Percentiles rank a stretch among this genome's conserved stretches.
Conservation (phyloP, 2,329 filamentous ascomycete species). For the Neoascochyta sp. region DNA sequence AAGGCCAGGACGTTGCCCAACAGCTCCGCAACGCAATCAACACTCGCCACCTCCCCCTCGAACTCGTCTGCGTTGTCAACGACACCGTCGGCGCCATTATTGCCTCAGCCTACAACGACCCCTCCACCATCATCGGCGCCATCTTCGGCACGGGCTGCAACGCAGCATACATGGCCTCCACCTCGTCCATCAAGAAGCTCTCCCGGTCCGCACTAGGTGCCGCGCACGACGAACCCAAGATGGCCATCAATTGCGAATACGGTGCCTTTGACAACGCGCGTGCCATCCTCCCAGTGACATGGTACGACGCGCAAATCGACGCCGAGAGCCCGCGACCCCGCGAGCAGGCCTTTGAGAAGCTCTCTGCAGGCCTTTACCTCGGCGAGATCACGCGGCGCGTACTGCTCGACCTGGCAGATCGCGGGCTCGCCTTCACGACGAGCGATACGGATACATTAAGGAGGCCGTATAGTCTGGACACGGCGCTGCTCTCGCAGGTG, state of each 20-base stretch:
- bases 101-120: slow-evolving; percentile 83
- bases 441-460: slow-evolving; percentile 73
- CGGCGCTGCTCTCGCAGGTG: slow-evolving; percentile 83
- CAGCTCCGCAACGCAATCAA: slow-evolving; percentile 77
- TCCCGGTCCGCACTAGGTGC: slow-evolving; percentile 4
- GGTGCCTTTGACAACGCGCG: slow-evolving; percentile 95
- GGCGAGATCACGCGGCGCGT: slow-evolving; percentile 46
- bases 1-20: slow-evolving; percentile 85
- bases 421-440: slow-evolving; percentile 69
- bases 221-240: slow-evolving; percentile 36
- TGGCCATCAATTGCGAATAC: slow-evolving; percentile 98
- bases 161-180: slow-evolving; percentile 87
- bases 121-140: slow-evolving; percentile 79
- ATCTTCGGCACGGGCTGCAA: slow-evolving; percentile 95
- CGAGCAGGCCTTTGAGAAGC: slow-evolving; percentile 47
- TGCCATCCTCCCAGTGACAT: slow-evolving; percentile 77
- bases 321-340: slow-evolving; percentile 44
- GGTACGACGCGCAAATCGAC: slow-evolving; percentile 52
- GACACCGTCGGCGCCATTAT: slow-evolving; percentile 91
- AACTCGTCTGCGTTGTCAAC: slow-evolving; percentile 81
- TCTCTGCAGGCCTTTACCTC: slow-evolving; percentile 46
- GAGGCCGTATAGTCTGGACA: slow-evolving; percentile 78
- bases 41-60: slow-evolving; percentile 74
- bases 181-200: slow-evolving; percentile 77
- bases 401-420: slow-evolving; percentile 58